phyloP scores from a whole-genome alignment of 495 filamentous ascomycete species.

The Filosporella fistucella region DNA sequence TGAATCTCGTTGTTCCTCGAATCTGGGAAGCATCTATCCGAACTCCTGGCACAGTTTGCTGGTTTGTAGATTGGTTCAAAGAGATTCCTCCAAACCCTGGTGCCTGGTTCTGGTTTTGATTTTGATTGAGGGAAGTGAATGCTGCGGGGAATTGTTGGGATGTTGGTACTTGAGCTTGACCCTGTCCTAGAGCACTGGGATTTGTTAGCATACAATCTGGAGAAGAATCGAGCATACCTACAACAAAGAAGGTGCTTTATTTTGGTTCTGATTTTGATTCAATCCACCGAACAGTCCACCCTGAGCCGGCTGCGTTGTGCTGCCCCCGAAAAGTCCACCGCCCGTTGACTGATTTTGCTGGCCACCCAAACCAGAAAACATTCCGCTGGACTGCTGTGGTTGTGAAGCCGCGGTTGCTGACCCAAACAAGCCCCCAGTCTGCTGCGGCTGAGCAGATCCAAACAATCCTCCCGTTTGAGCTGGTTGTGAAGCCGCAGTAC shows the following conservation, averaged over 20 bases:
- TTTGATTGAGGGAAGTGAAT: conserved; percentile 23
- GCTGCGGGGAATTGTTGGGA: conserved; percentile 34
- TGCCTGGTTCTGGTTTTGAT: conserved; percentile 5
- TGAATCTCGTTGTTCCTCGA: conserved; percentile 81
- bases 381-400: conserved; percentile 22
- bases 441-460: conserved; percentile 12
- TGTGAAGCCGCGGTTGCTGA: conserved; percentile 27
- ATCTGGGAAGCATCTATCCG: conserved; percentile 73
- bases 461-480: conserved; percentile 28
- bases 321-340: conserved; percentile 38
- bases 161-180: conserved; percentile 44
- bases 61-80: conserved; percentile 37
- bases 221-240: conserved; percentile 9
- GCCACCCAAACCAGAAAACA: conserved; percentile 24
- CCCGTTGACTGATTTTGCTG: conserved; percentile 29
- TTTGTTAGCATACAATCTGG: conserved; percentile 6
- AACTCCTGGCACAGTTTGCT: conserved; percentile 59
- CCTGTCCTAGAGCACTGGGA: conserved; percentile 15
- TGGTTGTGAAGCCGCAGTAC: conserved; percentile 13
- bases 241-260: conserved; percentile 23
- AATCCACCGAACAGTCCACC: conserved; percentile 32
- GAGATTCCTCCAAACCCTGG: conserved; percentile 30
- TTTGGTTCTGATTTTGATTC: conserved; percentile 26
- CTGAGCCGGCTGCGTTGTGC: conserved; percentile 30
- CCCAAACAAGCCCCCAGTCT: conserved; percentile 32